phyloP scores from a whole-genome alignment of 2,329 filamentous ascomycete genomes.

The Metarhizium sp. region DNA sequence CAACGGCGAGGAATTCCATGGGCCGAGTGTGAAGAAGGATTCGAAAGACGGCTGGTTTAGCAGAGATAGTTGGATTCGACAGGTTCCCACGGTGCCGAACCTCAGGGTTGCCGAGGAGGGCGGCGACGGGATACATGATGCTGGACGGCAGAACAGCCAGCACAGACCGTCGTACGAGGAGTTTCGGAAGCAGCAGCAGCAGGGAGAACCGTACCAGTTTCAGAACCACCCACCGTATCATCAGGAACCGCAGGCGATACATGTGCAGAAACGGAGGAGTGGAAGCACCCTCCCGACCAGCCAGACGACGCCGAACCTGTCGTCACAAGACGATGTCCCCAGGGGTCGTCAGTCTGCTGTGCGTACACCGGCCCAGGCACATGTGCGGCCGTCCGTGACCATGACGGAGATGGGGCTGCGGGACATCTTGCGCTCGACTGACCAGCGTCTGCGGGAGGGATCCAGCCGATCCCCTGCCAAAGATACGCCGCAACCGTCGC shows the following conservation, averaged over 20 bases:
- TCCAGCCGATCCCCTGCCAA: slow-evolving; percentile 20
- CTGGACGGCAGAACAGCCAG: neutral
- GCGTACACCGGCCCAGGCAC: slow-evolving; percentile 9
- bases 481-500: slow-evolving; percentile 9
- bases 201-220: neutral
- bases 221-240: neutral
- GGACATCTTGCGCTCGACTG: slow-evolving; percentile 43
- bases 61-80: slow-evolving; percentile 24
- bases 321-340: slow-evolving; percentile 8
- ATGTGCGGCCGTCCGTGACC: slow-evolving; percentile 18
- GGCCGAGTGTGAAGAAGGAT: slow-evolving; percentile 28
- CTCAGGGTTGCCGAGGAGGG: slow-evolving; percentile 17
- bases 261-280: slow-evolving; percentile 10
- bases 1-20: slow-evolving; percentile 41
- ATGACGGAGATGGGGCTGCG: slow-evolving; percentile 38
- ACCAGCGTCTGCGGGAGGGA: slow-evolving; percentile 37
- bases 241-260: slow-evolving; percentile 4
- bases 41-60: slow-evolving; percentile 15
- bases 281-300: slow-evolving; percentile 3
- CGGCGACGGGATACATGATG: neutral
- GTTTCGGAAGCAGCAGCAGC: slow-evolving; percentile 3
- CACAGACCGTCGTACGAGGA: slow-evolving; percentile 4
- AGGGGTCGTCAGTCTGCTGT: slow-evolving; percentile 4
- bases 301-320: slow-evolving; percentile 14
- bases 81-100: slow-evolving; percentile 28